Base-by-base conservation (phyloP, 768 basidiomycete species). In the Suillus clintonianus region DNA sequence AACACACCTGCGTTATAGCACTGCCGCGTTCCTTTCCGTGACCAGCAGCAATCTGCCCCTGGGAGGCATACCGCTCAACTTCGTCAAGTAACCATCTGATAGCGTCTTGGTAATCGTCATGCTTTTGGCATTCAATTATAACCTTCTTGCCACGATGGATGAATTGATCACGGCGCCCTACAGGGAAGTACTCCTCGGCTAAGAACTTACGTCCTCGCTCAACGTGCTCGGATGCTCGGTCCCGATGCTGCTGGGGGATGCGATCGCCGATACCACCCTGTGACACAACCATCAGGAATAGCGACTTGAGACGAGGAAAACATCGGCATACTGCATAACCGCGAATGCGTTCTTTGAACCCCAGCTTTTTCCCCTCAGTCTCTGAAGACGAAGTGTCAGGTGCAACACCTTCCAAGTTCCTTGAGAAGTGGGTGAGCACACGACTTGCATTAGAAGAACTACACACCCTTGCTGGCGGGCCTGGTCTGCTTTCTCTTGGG, bases 61-160 rank as follows among this genome's bases (percentile, higher is more conserved):
- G 84, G 1, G 69, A 69, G 9, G 81, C 84, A 67, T 92, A 94
- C 63, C 89, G 83, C 66, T 87, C 85, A 14, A 91, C 67, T 62
- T 82, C 82, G 30, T 79, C 76, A 37, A 94, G 78, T 6, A 94
- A 79, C 92, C 92, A 94, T n/a, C 78, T 79, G 54, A 94, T 80
- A 8, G 88, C 85, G 63, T 88, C 87, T 69, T 95, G 92, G 76
- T 97, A 98, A 72, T 97, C 91, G 59, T 89, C 83, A 77, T 97
- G 95, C 71, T 90, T 89, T 77, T 97, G 95, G 73, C 93, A 95
- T 71, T 98, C 96, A 63, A 96, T 83, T 60, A 97, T 86, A 42
- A 91, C 89, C 87, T 97, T 98, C 83, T 98, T 98, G 7, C 87
- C 83, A 14, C 97, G 86, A 81, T 90, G 97, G 71, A 99, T 91